Evolutionary conservation across 495 filamentous ascomycete species (phyloP).

Genomic region (Glonium stellatum): DNA sequence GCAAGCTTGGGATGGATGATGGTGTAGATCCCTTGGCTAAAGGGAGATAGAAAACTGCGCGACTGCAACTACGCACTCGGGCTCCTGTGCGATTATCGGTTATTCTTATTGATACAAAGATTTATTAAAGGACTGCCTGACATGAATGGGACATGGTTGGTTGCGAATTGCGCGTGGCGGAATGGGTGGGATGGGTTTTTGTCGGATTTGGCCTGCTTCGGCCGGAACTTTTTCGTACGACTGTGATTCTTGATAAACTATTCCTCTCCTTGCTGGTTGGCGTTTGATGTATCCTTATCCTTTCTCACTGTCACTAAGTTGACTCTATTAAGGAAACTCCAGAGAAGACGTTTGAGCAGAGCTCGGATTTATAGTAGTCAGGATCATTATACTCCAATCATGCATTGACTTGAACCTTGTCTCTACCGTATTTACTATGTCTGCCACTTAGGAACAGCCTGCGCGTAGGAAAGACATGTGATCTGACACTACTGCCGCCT

Average conservation of each 20-base stretch:
- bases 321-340: background rate
- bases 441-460: too few species aligned
- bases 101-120: background rate
- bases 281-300: background rate
- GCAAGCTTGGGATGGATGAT: conserved; percentile 26
- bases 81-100: background rate
- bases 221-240: background rate
- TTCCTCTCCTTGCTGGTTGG: background rate
- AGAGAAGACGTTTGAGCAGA: background rate
- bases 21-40: conserved; percentile 29
- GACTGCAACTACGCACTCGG: background rate
- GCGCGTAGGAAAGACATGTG: too few species aligned
- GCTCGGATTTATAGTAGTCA: background rate
- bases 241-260: background rate
- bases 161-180: background rate
- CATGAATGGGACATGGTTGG: background rate
- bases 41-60: conserved; percentile 5
- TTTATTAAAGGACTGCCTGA: background rate
- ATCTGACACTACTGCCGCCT: too few species aligned
- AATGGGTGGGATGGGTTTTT: background rate
- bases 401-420: background rate
- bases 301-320: background rate
- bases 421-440: background rate
- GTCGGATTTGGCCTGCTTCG: background rate
- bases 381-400: background rate